These are phyloP conservation scores for Chloranthus sessilifolius DNA, from an alignment of 164 flowering plant species.

Conservation along the genomic window DNA sequence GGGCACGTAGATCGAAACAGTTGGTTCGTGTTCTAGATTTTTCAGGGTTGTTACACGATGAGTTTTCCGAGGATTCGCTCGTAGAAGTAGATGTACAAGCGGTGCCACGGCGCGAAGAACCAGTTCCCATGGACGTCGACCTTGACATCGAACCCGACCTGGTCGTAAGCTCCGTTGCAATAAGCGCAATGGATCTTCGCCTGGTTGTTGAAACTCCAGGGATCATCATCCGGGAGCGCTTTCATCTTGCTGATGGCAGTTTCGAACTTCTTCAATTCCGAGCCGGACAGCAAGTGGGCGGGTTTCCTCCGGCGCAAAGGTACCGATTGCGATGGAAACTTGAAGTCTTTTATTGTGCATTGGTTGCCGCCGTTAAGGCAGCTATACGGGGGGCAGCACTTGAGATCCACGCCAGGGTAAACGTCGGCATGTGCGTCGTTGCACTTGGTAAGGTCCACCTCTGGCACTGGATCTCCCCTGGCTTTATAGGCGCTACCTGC, in stretches of 20 bases:
- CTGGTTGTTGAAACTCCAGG: constrained; percentile 5
- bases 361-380: too few relatives aligned
- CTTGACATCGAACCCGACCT: not conserved
- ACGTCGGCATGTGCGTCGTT: not conserved
- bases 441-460: constrained; percentile 1
- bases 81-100: constrained; percentile 2
- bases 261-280: not conserved
- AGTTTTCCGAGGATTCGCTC: constrained; percentile 6
- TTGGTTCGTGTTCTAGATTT: too few relatives aligned
- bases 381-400: not conserved
- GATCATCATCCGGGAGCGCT: not conserved
- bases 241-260: not conserved
- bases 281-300: not conserved
- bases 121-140: not conserved
- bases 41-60: too few relatives aligned
- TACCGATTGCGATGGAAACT: not conserved
- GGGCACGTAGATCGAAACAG: too few relatives aligned
- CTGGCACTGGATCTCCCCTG: not conserved
- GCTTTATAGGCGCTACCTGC: not conserved
- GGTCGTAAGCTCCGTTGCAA: constrained; percentile 1
- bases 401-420: not conserved
- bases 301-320: not conserved
- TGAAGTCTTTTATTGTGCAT: not conserved
- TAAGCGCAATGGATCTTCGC: constrained; percentile 7
- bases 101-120: constrained; percentile 3